Conservation (phyloP, 495 filamentous ascomycete genomes). For the Penicillium angulare region DNA sequence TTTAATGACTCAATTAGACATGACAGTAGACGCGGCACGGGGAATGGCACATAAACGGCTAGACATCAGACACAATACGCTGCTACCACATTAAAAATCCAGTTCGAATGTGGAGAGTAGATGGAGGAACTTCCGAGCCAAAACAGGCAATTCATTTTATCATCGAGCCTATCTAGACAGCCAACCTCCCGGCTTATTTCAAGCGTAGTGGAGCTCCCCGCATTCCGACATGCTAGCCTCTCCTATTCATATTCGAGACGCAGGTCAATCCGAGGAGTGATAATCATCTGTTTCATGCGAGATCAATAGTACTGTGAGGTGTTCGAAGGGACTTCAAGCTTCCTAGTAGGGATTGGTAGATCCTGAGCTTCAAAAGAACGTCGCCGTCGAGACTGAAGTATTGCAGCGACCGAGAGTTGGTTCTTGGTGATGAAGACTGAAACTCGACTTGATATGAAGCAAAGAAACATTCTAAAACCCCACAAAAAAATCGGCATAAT, state of each 20-base stretch:
- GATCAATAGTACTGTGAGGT: background rate
- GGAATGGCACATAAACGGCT: background rate
- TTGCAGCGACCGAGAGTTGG: background rate
- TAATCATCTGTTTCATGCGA: background rate
- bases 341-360: background rate
- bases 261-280: background rate
- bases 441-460: background rate
- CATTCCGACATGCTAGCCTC: constrained; percentile 1
- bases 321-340: background rate
- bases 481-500: background rate
- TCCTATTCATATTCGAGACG: background rate
- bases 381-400: background rate
- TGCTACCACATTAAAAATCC: background rate
- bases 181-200: background rate
- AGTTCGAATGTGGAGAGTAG: background rate
- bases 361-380: background rate
- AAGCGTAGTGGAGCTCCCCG: background rate
- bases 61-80: background rate
- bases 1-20: background rate
- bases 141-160: constrained; percentile 3
- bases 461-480: background rate
- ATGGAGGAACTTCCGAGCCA: constrained; percentile 1
- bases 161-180: background rate
- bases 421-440: background rate
- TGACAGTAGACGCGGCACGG: background rate